These are phyloP conservation scores for Vitis amurensis DNA, from an alignment of 164 flowering plant genomes.

Conservation along the genomic window DNA sequence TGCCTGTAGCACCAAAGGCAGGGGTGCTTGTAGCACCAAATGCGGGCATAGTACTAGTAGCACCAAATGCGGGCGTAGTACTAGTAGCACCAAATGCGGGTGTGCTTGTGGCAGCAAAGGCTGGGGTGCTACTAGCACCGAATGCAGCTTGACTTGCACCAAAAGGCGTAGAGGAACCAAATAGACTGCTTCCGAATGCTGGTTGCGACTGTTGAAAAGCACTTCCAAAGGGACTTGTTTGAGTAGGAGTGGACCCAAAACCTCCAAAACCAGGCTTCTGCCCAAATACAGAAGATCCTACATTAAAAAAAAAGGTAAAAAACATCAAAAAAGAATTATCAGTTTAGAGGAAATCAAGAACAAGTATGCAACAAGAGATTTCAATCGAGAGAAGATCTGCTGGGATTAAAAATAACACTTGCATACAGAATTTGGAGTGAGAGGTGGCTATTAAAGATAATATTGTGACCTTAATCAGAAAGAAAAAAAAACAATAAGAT, in stretches of 20 bases:
- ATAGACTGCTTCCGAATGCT: slow-evolving; percentile 70
- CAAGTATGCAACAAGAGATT: not conserved
- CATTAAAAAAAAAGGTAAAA: not conserved
- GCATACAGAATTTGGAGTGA: no score
- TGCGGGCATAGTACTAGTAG: slow-evolving; percentile 35
- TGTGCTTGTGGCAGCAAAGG: slow-evolving; percentile 52
- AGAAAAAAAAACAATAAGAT: no score
- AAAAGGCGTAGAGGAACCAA: slow-evolving; percentile 74
- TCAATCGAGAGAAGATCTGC: no score
- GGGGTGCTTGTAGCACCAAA: slow-evolving; percentile 30
- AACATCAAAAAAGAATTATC: not conserved
- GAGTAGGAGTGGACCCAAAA: slow-evolving; percentile 76
- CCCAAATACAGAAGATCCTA: slow-evolving; percentile 78
- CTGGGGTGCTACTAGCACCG: slow-evolving; percentile 54
- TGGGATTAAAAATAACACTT: no score
- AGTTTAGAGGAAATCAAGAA: not conserved
- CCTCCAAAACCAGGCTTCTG: slow-evolving; percentile 89
- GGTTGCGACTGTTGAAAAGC: slow-evolving; percentile 83
- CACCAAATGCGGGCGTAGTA: slow-evolving; percentile 65
- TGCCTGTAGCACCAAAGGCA: slow-evolving; percentile 55
- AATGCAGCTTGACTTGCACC: slow-evolving; percentile 74
- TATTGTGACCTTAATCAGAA: no score
- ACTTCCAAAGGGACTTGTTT: slow-evolving; percentile 86
- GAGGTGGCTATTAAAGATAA: no score
- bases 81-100: slow-evolving; percentile 65